A percentile compares a stretch with the other conserved stretches of the same genome.
Evolutionary conservation across 1,284 basidiomycete species (phyloP).

Genomic region (Cryptococcus sp.): DNA sequence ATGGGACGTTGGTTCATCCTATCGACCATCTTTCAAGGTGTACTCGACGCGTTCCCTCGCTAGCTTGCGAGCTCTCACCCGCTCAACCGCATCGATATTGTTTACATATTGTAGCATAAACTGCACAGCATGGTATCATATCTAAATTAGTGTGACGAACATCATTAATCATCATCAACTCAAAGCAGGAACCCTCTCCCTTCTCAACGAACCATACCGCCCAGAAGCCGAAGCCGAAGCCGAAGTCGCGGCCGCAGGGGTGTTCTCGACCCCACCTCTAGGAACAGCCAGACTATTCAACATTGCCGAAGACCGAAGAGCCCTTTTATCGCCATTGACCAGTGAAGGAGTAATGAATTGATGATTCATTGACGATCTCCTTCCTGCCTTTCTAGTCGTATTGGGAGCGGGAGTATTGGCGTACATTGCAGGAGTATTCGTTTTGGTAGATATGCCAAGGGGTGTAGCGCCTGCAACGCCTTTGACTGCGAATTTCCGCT

Average conservation of each 20-base stretch:
- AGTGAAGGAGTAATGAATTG: conserved; percentile 8
- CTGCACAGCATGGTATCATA: too few species aligned
- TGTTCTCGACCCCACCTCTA: background rate
- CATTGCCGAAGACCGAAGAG: background rate
- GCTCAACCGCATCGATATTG: too few species aligned
- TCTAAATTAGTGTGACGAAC: too few species aligned
- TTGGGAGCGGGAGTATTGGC: background rate
- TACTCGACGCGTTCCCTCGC: too few species aligned
- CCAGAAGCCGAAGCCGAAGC: too few species aligned
- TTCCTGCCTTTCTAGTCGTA: background rate
- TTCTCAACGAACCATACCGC: background rate
- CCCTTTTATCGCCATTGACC: background rate
- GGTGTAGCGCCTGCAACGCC: conserved; percentile 57
- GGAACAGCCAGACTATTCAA: background rate
- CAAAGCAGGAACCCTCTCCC: conserved; percentile 12
- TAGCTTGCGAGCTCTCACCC: too few species aligned
- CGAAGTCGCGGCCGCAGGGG: too few species aligned
- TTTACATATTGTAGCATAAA: too few species aligned
- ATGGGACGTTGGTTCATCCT: too few species aligned
- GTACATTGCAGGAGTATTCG: conserved; percentile 7
- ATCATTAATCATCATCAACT: background rate
- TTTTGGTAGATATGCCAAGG: conserved; percentile 12
- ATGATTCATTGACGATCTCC: conserved; percentile 3
- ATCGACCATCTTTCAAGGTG: too few species aligned
- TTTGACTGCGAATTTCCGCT: conserved; percentile 62